A percentile compares a stretch with the other conserved stretches of the same genome.
Conservation (phyloP, 2,329 filamentous ascomycete species). For the Colletotrichum shisoi region DNA sequence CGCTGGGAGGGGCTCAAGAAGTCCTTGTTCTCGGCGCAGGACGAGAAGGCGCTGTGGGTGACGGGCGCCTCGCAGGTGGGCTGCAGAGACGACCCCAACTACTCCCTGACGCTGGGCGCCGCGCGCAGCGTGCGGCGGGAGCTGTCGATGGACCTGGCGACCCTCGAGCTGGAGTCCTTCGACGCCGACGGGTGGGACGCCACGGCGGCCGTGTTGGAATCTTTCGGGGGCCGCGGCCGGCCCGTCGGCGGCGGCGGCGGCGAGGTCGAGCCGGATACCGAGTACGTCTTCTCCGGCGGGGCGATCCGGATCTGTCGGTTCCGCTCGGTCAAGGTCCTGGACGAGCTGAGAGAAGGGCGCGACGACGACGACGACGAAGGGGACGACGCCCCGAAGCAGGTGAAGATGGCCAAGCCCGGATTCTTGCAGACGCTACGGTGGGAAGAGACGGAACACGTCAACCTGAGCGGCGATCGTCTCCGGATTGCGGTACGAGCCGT, state of each 20-base stretch:
- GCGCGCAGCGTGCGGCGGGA: conserved; percentile 47
- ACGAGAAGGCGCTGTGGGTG: conserved; percentile 46
- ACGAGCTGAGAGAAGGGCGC: neutral
- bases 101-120: conserved; percentile 45
- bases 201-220: neutral
- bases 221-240: conserved; percentile 4
- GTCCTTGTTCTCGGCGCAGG: conserved; percentile 21
- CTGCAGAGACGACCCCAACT: conserved; percentile 44
- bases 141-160: conserved; percentile 43
- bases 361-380: too few relatives aligned
- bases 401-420: neutral
- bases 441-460: neutral
- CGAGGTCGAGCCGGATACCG: conserved; percentile 43
- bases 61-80: conserved; percentile 44
- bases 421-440: neutral
- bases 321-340: conserved; percentile 5
- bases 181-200: conserved; percentile 19
- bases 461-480: neutral
- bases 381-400: neutral
- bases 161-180: conserved; percentile 45
- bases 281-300: conserved; percentile 46
- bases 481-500: conserved; percentile 1
- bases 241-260: neutral
- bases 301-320: conserved; percentile 43
- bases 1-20: conserved; percentile 21